phyloP scores from a whole-genome alignment of 306 rosid genomes.

The Trifolium subterraneum region DNA sequence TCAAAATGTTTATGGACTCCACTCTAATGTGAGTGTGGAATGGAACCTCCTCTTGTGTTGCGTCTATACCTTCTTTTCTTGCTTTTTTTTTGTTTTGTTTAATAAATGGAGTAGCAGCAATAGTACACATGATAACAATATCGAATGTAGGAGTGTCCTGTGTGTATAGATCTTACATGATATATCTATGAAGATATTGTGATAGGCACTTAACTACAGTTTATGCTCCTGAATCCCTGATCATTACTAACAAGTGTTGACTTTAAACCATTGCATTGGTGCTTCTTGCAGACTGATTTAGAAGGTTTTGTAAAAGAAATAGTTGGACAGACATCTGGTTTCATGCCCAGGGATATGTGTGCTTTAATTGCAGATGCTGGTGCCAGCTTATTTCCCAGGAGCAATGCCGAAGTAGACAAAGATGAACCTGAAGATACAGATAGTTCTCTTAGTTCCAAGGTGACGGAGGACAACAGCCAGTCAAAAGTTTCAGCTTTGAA shows the following conservation, averaged over 20 bases:
- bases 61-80: constrained; percentile 35
- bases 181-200: constrained; percentile 17
- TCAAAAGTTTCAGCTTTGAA: constrained; percentile 50
- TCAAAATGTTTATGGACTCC: constrained; percentile 62
- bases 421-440: constrained; percentile 45
- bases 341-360: constrained; percentile 79
- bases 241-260: constrained; percentile 44
- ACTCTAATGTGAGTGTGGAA: constrained; percentile 58
- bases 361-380: constrained; percentile 95
- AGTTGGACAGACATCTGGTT: constrained; percentile 92
- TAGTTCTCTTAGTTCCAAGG: constrained; percentile 46
- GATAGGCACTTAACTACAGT: background rate
- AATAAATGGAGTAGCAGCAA: constrained; percentile 13
- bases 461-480: constrained; percentile 42
- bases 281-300: constrained; percentile 70
- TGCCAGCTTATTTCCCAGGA: constrained; percentile 69
- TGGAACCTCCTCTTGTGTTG: constrained; percentile 33
- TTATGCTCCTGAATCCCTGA: constrained; percentile 36
- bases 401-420: constrained; percentile 44
- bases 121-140: background rate
- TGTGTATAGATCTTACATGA: constrained; percentile 23
- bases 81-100: constrained; percentile 6
- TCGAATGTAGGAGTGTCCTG: constrained; percentile 12
- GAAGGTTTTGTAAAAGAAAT: constrained; percentile 80
- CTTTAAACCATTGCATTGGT: constrained; percentile 48